Evolutionary conservation across 805 yeast species (phyloP).

Genomic region (Candida nonsorbophila): DNA sequence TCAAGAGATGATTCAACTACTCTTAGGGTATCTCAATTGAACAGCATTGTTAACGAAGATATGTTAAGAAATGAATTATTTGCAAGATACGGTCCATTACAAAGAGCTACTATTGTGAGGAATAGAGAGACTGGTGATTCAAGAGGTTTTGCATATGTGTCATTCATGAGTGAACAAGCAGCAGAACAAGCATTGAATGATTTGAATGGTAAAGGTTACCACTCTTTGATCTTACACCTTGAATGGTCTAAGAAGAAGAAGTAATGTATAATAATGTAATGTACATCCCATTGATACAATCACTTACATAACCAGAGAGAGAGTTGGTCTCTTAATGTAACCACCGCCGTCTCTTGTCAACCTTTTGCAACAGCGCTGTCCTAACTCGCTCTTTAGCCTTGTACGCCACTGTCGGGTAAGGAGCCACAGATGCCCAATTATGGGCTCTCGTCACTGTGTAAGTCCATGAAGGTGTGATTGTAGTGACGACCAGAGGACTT

Average conservation of each 20-base stretch:
- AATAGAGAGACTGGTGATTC: constrained; percentile 92
- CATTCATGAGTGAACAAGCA: constrained; percentile 58
- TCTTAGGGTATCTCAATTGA: constrained; percentile 85
- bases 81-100: constrained; percentile 58
- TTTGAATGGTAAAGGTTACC: constrained; percentile 88
- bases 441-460: constrained; percentile 57
- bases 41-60: constrained; percentile 77
- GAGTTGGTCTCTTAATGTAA: constrained; percentile 23
- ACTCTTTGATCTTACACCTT: constrained; percentile 65
- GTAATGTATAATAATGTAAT: too few relatives aligned
- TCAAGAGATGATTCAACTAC: constrained; percentile 82
- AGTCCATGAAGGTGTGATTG: constrained; percentile 82
- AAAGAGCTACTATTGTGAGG: constrained; percentile 79
- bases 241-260: constrained; percentile 46
- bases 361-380: constrained; percentile 29
- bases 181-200: constrained; percentile 76
- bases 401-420: constrained; percentile 61
- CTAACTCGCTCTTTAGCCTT: constrained; percentile 52
- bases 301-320: too few relatives aligned
- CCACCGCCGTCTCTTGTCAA: constrained; percentile 35
- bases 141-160: constrained; percentile 93
- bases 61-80: constrained; percentile 70
- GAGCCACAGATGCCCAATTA: constrained; percentile 71
- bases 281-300: too few relatives aligned
- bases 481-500: constrained; percentile 49